Evolutionary conservation across 352 stramenopile species (phyloP), one percentile per base, ranked within the genome.

Genomic region (Phytophthora pistaciae): DNA sequence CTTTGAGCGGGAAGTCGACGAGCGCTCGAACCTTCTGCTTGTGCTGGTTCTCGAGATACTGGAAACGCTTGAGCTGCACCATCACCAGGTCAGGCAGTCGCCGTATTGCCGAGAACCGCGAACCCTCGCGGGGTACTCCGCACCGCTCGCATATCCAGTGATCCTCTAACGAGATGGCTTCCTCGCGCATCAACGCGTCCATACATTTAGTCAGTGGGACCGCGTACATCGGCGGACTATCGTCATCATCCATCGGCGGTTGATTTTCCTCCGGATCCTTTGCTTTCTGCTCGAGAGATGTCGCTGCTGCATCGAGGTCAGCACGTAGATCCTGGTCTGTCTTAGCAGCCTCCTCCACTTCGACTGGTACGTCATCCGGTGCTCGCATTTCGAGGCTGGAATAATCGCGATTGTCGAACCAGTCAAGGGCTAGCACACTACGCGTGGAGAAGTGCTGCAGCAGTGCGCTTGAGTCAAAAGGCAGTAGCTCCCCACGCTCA

Each of bases 11-110:
- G 18, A 95, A 97, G 25, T 94, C 80, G 13, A 97, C 90, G 42
- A 95, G 70, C 7, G 83, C 82, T 46, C 87, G 85, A 52, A 95
- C 83, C 64, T 97, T 97, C 56, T 95, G 85, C 13, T 90, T 88
- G 69, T 92, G 87, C 44, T 92, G 81, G 52, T 94, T 93, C 64
- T 96, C 89, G 16, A 93, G 86, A 64, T 93, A 96, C 70, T 96
- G 86, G 57, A 97, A 97, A 25, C 90, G 88, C 66, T 97, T 96
- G n/a, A 97, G 75, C 62, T 97, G 90, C 44, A 97, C 82, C 86
- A 97, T 95, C 13, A 97, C 85, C 33, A 97, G 69, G 58, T 95
- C 87, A 18, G 90, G 90, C 6, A 94, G 62, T 2, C 82, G 78
- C 86, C 84, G 94, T 9, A 97, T 80, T 40, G 90, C 86, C 6